Percentiles rank a stretch among this genome's conserved stretches.
phyloP scores from a whole-genome alignment of 306 rosid genomes.

The Prunus salicina region DNA sequence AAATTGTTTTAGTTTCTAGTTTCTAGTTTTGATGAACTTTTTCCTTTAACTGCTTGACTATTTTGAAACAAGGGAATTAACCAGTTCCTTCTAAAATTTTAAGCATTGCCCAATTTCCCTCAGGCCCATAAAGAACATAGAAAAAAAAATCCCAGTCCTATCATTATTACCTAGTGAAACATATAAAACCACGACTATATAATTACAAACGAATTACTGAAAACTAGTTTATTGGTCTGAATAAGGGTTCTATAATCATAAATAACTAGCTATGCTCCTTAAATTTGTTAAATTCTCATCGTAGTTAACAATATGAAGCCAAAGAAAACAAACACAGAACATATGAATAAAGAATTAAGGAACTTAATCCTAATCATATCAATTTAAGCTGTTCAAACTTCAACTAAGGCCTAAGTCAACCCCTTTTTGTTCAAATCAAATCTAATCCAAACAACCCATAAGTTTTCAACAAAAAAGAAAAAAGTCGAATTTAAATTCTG shows the following conservation, averaged over 20 bases:
- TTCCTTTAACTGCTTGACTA: not conserved
- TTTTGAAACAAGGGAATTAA: not conserved
- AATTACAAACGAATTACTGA: not conserved
- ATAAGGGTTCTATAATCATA: not conserved
- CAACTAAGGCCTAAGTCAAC: not conserved
- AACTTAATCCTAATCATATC: not conserved
- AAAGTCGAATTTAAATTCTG: not conserved
- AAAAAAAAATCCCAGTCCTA: not conserved
- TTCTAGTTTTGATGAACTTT: not conserved
- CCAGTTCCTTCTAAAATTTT: not conserved
- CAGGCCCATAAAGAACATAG: not conserved
- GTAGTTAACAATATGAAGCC: not conserved
- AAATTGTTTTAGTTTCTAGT: not conserved
- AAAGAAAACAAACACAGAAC: conserved; percentile 1
- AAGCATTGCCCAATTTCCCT: not conserved
- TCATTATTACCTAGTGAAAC: not conserved
- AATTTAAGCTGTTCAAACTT: not conserved
- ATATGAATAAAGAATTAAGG: not conserved
- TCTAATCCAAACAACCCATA: not conserved
- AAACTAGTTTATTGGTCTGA: not conserved
- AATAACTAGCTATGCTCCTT: not conserved
- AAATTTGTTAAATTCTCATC: not conserved
- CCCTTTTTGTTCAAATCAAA: not conserved
- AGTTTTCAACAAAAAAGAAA: not conserved
- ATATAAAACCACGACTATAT: not conserved